These are phyloP conservation scores for Penicillium sp. DNA, from an alignment of 2,329 filamentous ascomycete genomes.

Conservation along the genomic window DNA sequence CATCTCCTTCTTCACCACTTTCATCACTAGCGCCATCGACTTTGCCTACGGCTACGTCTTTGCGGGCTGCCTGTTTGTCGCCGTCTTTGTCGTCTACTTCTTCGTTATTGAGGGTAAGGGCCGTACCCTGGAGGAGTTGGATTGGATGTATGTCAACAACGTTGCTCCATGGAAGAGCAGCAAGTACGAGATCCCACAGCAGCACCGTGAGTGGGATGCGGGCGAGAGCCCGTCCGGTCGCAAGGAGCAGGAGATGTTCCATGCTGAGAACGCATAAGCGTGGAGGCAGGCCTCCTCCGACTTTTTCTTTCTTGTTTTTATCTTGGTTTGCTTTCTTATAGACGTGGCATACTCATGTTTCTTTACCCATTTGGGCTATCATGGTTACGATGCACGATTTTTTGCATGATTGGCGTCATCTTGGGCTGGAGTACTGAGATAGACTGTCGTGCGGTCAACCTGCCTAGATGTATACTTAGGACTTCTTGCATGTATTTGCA, in stretches of 20 bases:
- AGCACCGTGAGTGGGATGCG: conserved; percentile 25
- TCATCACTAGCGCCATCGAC: conserved; percentile 73
- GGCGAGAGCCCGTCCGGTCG: conserved; percentile 29
- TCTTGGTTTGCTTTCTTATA: conserved; percentile 36
- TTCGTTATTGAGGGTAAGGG: conserved; percentile 77
- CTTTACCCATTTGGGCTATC: background rate
- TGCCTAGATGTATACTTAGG: conserved; percentile 12
- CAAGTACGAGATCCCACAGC: conserved; percentile 48
- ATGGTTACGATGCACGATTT: conserved; percentile 17
- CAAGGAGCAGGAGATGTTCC: conserved; percentile 33
- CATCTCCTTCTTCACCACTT: conserved; percentile 77
- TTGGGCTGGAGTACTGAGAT: conserved; percentile 21
- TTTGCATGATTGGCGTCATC: conserved; percentile 12
- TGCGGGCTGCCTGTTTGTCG: conserved; percentile 71
- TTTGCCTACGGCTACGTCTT: conserved; percentile 80
- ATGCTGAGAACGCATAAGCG: conserved; percentile 39
- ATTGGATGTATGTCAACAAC: conserved; percentile 71
- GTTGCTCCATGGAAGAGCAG: conserved; percentile 66
- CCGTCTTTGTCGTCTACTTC: conserved; percentile 69
- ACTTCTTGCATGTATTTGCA: background rate
- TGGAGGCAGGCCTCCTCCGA: background rate
- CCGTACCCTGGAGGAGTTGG: conserved; percentile 74
- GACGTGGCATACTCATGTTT: conserved; percentile 9
- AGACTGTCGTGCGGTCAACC: conserved; percentile 8
- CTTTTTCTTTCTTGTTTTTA: conserved; percentile 2